phyloP scores from a whole-genome alignment of 371 early-diverging fungal genomes.

The Mucor piriformis region DNA sequence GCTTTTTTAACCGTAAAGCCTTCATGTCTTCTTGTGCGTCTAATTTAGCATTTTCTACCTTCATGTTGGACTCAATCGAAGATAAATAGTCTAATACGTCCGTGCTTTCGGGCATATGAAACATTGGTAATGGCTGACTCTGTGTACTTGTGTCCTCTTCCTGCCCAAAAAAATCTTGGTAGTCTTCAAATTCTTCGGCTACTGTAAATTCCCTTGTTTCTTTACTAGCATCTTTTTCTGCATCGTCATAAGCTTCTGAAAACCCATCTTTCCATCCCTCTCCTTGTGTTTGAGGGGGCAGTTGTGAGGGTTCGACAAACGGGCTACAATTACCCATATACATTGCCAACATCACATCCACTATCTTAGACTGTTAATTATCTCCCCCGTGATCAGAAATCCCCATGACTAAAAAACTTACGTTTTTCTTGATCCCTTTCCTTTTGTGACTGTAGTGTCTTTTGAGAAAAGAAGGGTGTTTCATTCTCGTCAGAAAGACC shows the following conservation, averaged over 20 bases:
- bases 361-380: conserved; percentile 9
- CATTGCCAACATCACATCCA: conserved; percentile 33
- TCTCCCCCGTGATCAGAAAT: no score
- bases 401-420: no score
- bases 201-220: background rate
- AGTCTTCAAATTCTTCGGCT: background rate
- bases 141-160: background rate
- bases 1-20: conserved; percentile 14
- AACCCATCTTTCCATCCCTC: conserved; percentile 5
- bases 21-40: conserved; percentile 14
- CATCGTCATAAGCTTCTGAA: background rate
- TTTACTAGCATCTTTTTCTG: background rate
- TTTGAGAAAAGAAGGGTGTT: conserved; percentile 39
- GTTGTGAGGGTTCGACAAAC: conserved; percentile 36
- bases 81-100: conserved; percentile 46
- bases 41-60: conserved; percentile 16
- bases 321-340: conserved; percentile 38
- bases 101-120: conserved; percentile 48
- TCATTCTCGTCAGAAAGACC: conserved; percentile 44
- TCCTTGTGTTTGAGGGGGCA: conserved; percentile 3
- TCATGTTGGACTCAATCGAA: conserved; percentile 36
- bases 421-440: conserved; percentile 20
- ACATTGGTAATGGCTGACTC: conserved; percentile 30
- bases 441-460: conserved; percentile 12
- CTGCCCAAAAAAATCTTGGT: background rate